These are phyloP conservation scores for Sporothrix pallida DNA, from an alignment of 2,329 filamentous ascomycete genomes.

Conservation along the genomic window DNA sequence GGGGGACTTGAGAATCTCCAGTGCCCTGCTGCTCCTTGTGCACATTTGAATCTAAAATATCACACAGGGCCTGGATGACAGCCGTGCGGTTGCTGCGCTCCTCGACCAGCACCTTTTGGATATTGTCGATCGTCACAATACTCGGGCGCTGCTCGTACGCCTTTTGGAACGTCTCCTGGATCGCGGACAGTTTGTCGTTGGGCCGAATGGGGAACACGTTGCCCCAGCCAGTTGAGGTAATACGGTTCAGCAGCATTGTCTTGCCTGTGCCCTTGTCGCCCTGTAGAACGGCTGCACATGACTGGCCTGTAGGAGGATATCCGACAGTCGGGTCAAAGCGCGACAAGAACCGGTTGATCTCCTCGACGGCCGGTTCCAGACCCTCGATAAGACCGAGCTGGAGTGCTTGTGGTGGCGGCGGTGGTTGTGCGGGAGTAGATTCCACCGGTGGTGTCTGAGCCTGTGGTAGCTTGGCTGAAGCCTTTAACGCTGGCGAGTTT, in stretches of 20 bases:
- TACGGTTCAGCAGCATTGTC: conserved; percentile 70
- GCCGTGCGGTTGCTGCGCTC: conserved; percentile 58
- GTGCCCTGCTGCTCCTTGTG: background rate
- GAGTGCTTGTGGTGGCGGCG: conserved; percentile 45
- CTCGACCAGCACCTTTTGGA: conserved; percentile 72
- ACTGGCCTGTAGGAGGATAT: conserved; percentile 42
- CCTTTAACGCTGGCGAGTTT: background rate
- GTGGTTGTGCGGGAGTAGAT: conserved; percentile 34
- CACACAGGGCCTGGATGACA: conserved; percentile 58
- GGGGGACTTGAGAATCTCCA: conserved; percentile 45
- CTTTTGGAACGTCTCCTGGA: conserved; percentile 72
- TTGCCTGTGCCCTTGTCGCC: conserved; percentile 88
- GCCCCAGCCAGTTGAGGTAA: conserved; percentile 73
- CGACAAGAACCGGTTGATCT: conserved; percentile 69
- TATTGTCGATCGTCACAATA: conserved; percentile 77
- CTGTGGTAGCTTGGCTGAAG: background rate
- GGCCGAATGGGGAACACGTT: conserved; percentile 67
- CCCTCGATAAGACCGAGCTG: conserved; percentile 68
- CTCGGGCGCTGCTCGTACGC: conserved; percentile 74
- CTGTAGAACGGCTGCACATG: conserved; percentile 72
- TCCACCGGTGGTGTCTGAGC: conserved; percentile 8
- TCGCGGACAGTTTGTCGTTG: conserved; percentile 60
- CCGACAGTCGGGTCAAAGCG: conserved; percentile 39
- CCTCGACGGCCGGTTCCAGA: conserved; percentile 65
- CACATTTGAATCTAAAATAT: conserved; percentile 58